Base-by-base conservation (phyloP, 2,329 filamentous ascomycete species). In the Arthrobotrys conoides region DNA sequence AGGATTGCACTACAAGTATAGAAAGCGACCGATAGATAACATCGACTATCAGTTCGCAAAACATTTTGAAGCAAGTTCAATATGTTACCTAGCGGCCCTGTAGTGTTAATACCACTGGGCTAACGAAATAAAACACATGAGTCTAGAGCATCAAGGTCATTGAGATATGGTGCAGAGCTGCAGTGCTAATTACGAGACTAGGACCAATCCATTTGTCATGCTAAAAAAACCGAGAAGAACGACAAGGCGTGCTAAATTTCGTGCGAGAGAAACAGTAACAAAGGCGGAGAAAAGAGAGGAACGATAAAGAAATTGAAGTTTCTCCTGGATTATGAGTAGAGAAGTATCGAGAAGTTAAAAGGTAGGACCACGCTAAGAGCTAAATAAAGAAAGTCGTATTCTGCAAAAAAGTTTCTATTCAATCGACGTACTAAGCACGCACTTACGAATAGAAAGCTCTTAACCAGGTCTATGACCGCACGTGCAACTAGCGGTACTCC, bases 401-500 rank as follows among this genome's bases (percentile, higher is more conserved):
- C n/a, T 46, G 27, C 10, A 5, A 46, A 20, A 9, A 18, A 46
- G 10, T 46, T 46, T 46, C n/a, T 9, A 20, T 8, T 2, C 18
- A 8, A 44, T n/a, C 2, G 3, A n/a, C 8, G 44, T 20, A 1
- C n/a, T 8, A 8, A 46, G 20, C n/a, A 10, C 44, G 2, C 5
- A 20, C 6, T n/a, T 10, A n/a, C n/a, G 2, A 16, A 44, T n/a
- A 30, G 18, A 9, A 22, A 1, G 1, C n/a, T 61, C 18, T 27
- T 14, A 61, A 10, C 4, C 12, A 18, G 22, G 18, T 3, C 57
- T 24, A 5, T 64, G 69, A 3, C 36, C n/a, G 18, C 75, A 78
- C 1, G 33, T 78, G 24, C 73, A 77, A 33, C 68, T 69, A 22
- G 38, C 53, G 2, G 71, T 75, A 20, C 71, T 75, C 14, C 64